A percentile compares a stretch with the other conserved stretches of the same genome.
Conservation (phyloP, 2,329 filamentous ascomycete genomes). For the Curvularia eragrostidis region DNA sequence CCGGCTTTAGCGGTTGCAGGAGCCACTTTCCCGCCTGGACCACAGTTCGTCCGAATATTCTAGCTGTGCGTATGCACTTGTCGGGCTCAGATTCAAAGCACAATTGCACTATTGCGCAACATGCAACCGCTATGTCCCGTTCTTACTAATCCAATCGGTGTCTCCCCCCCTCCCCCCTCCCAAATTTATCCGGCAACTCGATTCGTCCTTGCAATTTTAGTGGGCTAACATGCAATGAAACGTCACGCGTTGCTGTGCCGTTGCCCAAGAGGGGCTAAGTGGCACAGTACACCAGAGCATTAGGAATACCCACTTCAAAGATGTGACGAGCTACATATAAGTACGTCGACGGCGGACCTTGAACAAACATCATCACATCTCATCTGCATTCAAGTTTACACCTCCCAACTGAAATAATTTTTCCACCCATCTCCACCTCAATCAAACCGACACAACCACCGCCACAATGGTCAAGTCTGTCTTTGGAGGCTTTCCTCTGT, state of each 20-base stretch:
- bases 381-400: neutral
- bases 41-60: neutral
- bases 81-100: neutral
- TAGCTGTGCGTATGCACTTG: too few relatives aligned
- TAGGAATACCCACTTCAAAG: neutral
- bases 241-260: neutral
- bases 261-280: neutral
- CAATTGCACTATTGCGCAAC: neutral
- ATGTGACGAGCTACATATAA: slow-evolving; percentile 2
- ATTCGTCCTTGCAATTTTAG: too few relatives aligned
- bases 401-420: neutral
- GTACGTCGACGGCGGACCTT: neutral
- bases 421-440: neutral
- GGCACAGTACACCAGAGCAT: neutral
- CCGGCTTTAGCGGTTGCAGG: too few relatives aligned
- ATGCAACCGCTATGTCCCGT: neutral
- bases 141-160: neutral
- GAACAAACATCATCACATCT: slow-evolving; percentile 3
- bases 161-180: too few relatives aligned
- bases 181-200: too few relatives aligned
- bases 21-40: too few relatives aligned
- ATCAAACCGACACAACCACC: neutral
- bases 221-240: too few relatives aligned
- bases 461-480: slow-evolving; percentile 45
- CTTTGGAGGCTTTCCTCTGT: slow-evolving; percentile 45